Evolutionary conservation across 768 basidiomycete genomes (phyloP), one percentile per base, ranked within the genome.

Genomic region (Clavulina sp.): DNA sequence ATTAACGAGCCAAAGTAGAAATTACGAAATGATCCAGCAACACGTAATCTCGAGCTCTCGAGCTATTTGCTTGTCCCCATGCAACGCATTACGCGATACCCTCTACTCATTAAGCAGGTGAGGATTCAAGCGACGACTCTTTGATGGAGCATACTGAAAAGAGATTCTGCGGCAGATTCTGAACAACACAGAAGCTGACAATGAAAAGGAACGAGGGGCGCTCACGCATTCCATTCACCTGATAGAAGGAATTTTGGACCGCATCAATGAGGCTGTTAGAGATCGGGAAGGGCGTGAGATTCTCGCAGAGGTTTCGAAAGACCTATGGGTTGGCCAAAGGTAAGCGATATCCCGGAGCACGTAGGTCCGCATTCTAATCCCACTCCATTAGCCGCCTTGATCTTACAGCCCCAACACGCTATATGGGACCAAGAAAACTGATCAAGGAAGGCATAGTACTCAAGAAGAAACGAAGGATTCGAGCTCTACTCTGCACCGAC

Each of bases 321-420:
- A 84, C 59, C 69, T 97, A 3, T 91, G 84, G 81, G 80, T 96
- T 53, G 88, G 87, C 2, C 74, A 86, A 66, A 86, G 78, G 84
- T 84, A 51, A 57, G 77, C 60, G 9, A 23, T 21, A 28, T 4
- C 16, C 16, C 16, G 9, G 13, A 30, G 28, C 24, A 18, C 9
- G 16, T 3, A 18, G 29, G n/a, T 28, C 43, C 34, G 7, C 4
- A 16, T 33, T 18, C 26, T 18, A 4, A 34, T 46, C 33, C 24
- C 32, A 16, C n/a, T n/a, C 13, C 13, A 13, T 26, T 4, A 81
- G 80, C 4, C 79, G 82, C 18, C 75, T 95, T 21, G 89, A 96
- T 62, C 67, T 96, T n/a, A 91, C 87, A 0, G 85, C 82, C 0
- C 82, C 86, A 0, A 96, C 93, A 4, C 76, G 85, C 0, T 72